phyloP scores from a whole-genome alignment of 1,139 yeast species.

The Zhuliangozyma blackwelliae region DNA sequence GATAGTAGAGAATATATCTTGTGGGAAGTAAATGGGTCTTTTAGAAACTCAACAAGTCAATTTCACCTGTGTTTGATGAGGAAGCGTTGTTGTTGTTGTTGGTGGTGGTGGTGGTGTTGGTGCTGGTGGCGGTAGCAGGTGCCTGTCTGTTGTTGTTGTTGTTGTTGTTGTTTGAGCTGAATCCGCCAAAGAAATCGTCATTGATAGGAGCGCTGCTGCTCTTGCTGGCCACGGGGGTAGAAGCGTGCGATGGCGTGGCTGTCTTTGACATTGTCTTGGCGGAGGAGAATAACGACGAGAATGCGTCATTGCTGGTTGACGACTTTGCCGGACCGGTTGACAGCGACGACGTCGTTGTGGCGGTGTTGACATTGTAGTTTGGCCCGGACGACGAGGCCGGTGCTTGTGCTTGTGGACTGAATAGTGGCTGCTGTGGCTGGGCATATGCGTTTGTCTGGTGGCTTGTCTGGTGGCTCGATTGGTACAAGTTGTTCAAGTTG shows the following conservation, averaged over 20 bases:
- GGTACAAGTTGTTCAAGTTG: conserved; percentile 27
- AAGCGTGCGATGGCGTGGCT: conserved; percentile 9
- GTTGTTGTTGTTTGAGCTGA: conserved; percentile 11
- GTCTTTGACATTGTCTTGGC: conserved; percentile 50
- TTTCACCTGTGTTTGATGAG: conserved; percentile 18
- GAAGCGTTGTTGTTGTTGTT: conserved; percentile 9
- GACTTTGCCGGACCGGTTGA: conserved; percentile 31
- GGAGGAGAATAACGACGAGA: conserved; percentile 72
- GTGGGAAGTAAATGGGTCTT: background rate
- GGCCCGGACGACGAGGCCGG: background rate
- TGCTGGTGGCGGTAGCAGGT: conserved; percentile 5
- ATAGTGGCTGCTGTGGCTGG: conserved; percentile 11
- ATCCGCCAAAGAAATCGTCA: conserved; percentile 21
- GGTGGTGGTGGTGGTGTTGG: conserved; percentile 7
- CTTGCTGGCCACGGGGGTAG: conserved; percentile 9
- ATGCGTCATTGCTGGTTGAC: conserved; percentile 59
- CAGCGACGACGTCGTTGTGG: conserved; percentile 1
- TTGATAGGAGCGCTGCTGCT: conserved; percentile 5
- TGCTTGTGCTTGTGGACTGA: conserved; percentile 8
- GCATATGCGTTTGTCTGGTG: conserved; percentile 12
- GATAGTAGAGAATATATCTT: background rate
- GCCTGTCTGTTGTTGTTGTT: background rate
- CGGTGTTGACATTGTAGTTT: conserved; percentile 6
- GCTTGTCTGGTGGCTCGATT: conserved; percentile 11
- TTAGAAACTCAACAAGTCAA: conserved; percentile 33